A percentile compares a stretch with the other conserved stretches of the same genome.
Evolutionary conservation across 108 stramenopile species (phyloP).

Genomic region (Skeletonema marinoi): DNA sequence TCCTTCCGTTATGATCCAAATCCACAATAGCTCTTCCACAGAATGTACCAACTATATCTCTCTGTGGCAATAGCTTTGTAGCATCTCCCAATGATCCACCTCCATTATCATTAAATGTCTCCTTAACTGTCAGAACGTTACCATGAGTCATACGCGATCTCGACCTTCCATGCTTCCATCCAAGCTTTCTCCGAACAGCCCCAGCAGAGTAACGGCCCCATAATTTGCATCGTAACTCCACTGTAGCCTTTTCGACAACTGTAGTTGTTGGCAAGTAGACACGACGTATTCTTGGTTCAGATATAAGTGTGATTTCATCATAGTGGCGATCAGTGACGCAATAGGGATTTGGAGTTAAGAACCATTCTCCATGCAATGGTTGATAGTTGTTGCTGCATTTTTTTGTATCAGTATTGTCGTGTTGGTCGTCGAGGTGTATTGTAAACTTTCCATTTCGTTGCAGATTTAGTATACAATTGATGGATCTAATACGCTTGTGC

Average conservation of each 20-base stretch:
- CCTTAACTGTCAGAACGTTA: constrained; percentile 32
- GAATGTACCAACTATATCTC: constrained; percentile 39
- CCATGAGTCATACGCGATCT: constrained; percentile 42
- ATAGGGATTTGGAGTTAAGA: constrained; percentile 70
- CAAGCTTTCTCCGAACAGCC: constrained; percentile 31
- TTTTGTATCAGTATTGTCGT: background rate
- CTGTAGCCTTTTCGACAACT: constrained; percentile 34
- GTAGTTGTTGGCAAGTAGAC: background rate
- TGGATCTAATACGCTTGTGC: constrained; percentile 22
- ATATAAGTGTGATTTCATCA: constrained; percentile 63
- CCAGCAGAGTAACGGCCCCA: constrained; percentile 44
- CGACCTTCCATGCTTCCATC: constrained; percentile 32
- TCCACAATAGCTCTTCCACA: constrained; percentile 16
- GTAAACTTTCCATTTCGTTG: constrained; percentile 44
- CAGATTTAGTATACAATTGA: constrained; percentile 34
- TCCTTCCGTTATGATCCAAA: background rate
- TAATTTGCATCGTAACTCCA: constrained; percentile 42
- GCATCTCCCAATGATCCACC: background rate
- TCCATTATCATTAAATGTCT: constrained; percentile 7
- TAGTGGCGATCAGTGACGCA: constrained; percentile 83
- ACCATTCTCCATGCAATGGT: constrained; percentile 67
- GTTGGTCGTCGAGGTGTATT: constrained; percentile 13
- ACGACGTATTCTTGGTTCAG: constrained; percentile 56
- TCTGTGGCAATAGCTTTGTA: background rate
- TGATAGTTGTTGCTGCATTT: constrained; percentile 10